Base-by-base conservation (phyloP, 1,284 basidiomycete species). In the Sphagnurus paluster region DNA sequence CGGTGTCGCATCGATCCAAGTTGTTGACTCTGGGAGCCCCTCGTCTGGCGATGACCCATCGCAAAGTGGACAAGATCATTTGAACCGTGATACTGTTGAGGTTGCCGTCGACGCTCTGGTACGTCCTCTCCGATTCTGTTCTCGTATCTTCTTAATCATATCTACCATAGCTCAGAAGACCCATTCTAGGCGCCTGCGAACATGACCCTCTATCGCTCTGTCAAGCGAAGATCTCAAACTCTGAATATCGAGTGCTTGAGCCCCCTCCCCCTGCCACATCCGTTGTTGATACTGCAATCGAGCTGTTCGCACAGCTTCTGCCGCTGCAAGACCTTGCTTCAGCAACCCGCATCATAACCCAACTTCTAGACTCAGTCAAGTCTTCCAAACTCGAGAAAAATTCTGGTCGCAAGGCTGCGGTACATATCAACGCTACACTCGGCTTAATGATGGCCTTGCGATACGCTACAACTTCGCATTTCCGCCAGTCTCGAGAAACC, bases 341-440 rank as follows among this genome's bases (percentile, higher is more conserved):
- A 0, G 84, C 87, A 34, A 73, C 80, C 0, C 80, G 83, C 34
- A 79, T 82, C 0, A 70, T 97, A 33, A 79, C 79, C 0, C 80
- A 87, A 45, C 75, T 97, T 25, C 67, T 88, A 4, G 87, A 90
- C 23, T 79, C 80, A 21, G 77, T 80, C 2, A 77, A 80, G 14
- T 94, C 92, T 3, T 72, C 80, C 3, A 93, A 90, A 63, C 75
- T 94, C 21, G 96, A 98, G 49, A 87, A 81, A 64, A 98, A 98
- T 60, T 78, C 84, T 0, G 96, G 93, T 0, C 74, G 96, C n/a
- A 90, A 87, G 60, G 84, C 90, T 16, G 95, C 96, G 0, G 86
- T 96, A 0, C 70, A 86, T 14, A 77, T 93, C 46, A 99, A 99
- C 66, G 79, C 85, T 3, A 77, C 85, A 6, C 77, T 91, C n/a